Base-by-base conservation (phyloP, 345 rosid genomes). In the Populus simonii region DNA sequence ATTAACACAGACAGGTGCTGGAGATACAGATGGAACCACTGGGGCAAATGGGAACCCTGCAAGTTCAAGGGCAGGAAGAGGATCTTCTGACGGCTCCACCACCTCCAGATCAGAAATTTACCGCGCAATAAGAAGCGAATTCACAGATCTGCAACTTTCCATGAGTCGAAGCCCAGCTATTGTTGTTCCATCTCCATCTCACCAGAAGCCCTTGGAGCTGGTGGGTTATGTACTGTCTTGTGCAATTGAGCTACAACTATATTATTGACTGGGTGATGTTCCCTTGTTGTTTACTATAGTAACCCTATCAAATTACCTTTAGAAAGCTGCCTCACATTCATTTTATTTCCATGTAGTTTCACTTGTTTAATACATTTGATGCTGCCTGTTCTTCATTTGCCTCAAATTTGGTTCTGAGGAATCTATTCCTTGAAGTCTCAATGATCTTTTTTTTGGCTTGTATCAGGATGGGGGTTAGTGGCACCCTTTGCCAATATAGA, bases 181-280 rank as follows among this genome's bases (percentile, higher is more conserved):
- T 25, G 79, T 88, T 68, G 87, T 79, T 81, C 85, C 90, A 13
- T 82, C 88, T 27, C 86, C 81, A 12, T 68, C 79, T 55, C 83
- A 45, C 57, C 81, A 82, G 68, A 73, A 68, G 70, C 75, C 87
- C 67, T 51, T 36, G 43, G 84, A 82, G 74, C 66, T 77, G 85
- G 91, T 86, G 67, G 72, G 85, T 84, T 57, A 27, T 49, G 25
- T 6, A n/a, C 6, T 18, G n/a, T 43, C 74, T 47, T 43, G 17
- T 31, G 67, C 11, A 25, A 27, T 7, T 76, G 47, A 59, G 16
- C 15, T n/a, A 18, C 43, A 12, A 71, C 41, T 29, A 17, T 68
- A 3, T 23, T 10, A 39, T 31, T 62, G 25, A 39, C 57, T 66
- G 18, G 11, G 71, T 22, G 16, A 41, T 68, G 5, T 38, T 73